These are phyloP conservation scores for Cystobasidiopsis lactophilus DNA, from an alignment of 768 basidiomycete species.

Conservation along the genomic window DNA sequence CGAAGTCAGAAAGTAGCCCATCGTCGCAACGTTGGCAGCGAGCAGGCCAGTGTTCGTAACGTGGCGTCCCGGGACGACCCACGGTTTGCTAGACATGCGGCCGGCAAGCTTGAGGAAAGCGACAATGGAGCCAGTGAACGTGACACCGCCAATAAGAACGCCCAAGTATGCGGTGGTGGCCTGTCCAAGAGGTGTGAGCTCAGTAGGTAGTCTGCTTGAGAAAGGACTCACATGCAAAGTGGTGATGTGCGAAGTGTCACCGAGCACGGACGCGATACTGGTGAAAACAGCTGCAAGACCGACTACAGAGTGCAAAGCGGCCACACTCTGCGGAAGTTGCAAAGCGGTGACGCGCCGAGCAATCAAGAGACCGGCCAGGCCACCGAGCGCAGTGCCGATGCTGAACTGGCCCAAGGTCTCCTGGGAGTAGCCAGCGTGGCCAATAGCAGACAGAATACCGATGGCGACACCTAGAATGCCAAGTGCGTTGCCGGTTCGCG, in stretches of 20 bases:
- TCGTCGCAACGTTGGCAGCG: slow-evolving; percentile 44
- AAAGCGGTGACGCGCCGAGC: slow-evolving; percentile 68
- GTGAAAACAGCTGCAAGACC: slow-evolving; percentile 76
- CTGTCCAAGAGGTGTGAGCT: no score
- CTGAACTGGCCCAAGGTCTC: slow-evolving; percentile 58
- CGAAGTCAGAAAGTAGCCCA: slow-evolving; percentile 54
- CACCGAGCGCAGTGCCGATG: slow-evolving; percentile 52
- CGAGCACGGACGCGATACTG: slow-evolving; percentile 57
- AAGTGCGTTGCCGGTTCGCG: slow-evolving; percentile 69
- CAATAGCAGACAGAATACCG: slow-evolving; percentile 56
- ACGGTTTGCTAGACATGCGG: slow-evolving; percentile 50
- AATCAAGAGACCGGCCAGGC: slow-evolving; percentile 43
- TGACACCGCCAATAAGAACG: slow-evolving; percentile 64
- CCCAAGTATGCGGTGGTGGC: slow-evolving; percentile 67
- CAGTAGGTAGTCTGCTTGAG: no score
- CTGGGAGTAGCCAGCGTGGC: slow-evolving; percentile 59
- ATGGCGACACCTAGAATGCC: slow-evolving; percentile 66
- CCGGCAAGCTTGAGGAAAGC: slow-evolving; percentile 75
- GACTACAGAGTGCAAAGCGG: slow-evolving; percentile 67
- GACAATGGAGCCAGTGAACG: slow-evolving; percentile 73
- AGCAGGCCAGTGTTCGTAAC: slow-evolving; percentile 50
- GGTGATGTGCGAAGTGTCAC: slow-evolving; percentile 42
- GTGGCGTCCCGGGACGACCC: slow-evolving; percentile 54
- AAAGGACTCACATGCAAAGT: no score
- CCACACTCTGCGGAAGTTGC: slow-evolving; percentile 64